These are phyloP conservation scores for Backusella sp. DNA, from an alignment of 192 early-diverging fungal genomes.

Conservation along the genomic window DNA sequence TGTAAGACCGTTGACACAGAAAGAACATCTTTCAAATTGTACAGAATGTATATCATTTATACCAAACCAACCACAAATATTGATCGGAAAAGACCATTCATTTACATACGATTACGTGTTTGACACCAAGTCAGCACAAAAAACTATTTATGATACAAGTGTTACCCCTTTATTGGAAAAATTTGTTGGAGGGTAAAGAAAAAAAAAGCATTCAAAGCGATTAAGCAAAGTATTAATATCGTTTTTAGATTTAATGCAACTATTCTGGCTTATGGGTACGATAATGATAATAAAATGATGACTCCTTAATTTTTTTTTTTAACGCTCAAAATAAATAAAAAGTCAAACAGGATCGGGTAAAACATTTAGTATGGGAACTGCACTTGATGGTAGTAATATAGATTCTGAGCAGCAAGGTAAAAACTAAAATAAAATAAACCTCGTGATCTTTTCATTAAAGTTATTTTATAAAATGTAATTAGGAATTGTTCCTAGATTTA, in stretches of 20 bases:
- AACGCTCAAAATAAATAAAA: constrained; percentile 23
- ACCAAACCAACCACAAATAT: constrained; percentile 58
- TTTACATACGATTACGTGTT: constrained; percentile 74
- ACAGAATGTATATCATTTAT: constrained; percentile 58
- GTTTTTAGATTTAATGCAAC: constrained; percentile 82
- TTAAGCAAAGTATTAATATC: not conserved
- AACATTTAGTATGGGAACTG: constrained; percentile 93
- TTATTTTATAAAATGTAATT: constrained; percentile 29
- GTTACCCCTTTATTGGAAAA: constrained; percentile 60
- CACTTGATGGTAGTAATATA: constrained; percentile 33
- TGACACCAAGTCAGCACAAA: constrained; percentile 51
- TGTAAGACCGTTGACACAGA: constrained; percentile 71
- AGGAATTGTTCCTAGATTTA: constrained; percentile 73
- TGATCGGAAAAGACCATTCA: constrained; percentile 58
- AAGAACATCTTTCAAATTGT: constrained; percentile 66
- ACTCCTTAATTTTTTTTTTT: constrained; percentile 72
- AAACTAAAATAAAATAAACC: not conserved
- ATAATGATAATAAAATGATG: not conserved
- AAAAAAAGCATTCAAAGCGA: constrained; percentile 15
- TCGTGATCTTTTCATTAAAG: constrained; percentile 44
- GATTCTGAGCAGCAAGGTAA: constrained; percentile 15
- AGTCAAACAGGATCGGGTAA: constrained; percentile 92
- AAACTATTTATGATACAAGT: constrained; percentile 54
- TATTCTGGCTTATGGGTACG: constrained; percentile 41
- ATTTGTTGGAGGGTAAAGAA: constrained; percentile 75